Conservation (phyloP, 441 rosid species). For the Cnidoscolus chayamansa region DNA sequence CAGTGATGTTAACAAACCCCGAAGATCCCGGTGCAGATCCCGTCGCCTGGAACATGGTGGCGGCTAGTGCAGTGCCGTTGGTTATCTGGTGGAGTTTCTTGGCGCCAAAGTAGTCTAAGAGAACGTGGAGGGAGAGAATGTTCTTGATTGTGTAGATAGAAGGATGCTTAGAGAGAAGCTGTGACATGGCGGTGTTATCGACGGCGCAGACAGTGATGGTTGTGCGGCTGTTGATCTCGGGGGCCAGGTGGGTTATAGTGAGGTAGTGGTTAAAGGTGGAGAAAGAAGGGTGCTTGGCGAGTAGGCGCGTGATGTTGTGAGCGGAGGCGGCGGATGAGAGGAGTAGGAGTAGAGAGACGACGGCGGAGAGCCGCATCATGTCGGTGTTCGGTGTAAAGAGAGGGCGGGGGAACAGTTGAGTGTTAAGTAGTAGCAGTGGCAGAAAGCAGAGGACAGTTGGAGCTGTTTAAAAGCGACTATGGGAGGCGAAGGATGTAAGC, state of each 20-base stretch:
- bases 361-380: conserved; percentile 33
- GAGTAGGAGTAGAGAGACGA: conserved; percentile 28
- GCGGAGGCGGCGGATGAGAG: conserved; percentile 34
- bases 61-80: conserved; percentile 69
- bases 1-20: conserved; percentile 86
- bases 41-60: conserved; percentile 88
- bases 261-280: conserved; percentile 97
- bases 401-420: conserved; percentile 3
- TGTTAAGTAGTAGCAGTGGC: neutral
- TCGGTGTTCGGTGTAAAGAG: conserved; percentile 7
- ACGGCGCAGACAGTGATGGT: conserved; percentile 86
- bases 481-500: neutral
- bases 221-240: conserved; percentile 76
- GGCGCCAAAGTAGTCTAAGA: conserved; percentile 84
- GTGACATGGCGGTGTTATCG: conserved; percentile 72
- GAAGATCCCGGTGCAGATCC: conserved; percentile 80
- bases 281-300: conserved; percentile 63
- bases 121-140: conserved; percentile 79
- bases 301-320: conserved; percentile 72
- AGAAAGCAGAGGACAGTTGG: neutral
- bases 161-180: conserved; percentile 55
- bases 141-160: conserved; percentile 72
- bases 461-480: neutral
- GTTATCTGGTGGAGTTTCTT: conserved; percentile 89
- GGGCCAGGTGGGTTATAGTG: conserved; percentile 70